phyloP scores from a whole-genome alignment of 495 filamentous ascomycete genomes.

The Hyaloscypha hepaticicola region DNA sequence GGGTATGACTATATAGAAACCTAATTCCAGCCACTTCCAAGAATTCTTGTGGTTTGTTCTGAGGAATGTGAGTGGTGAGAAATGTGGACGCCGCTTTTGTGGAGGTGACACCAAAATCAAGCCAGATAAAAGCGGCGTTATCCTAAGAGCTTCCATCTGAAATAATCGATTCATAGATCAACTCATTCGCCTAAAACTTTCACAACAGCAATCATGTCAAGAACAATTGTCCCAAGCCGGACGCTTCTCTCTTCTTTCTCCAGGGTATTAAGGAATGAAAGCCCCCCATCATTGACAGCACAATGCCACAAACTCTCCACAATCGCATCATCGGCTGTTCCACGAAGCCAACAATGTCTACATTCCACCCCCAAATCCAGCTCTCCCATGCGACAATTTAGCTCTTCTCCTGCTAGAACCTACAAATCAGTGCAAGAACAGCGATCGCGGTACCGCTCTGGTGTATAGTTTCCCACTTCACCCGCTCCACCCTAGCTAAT shows the following conservation, averaged over 20 bases:
- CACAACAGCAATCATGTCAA: constrained; percentile 28
- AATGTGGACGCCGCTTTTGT: not conserved
- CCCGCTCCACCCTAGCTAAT: not conserved
- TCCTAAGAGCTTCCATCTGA: not conserved
- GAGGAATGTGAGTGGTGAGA: constrained; percentile 13
- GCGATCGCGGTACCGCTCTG: constrained; percentile 49
- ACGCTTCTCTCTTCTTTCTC: constrained; percentile 24
- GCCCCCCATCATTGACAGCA: not conserved
- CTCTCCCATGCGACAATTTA: constrained; percentile 8
- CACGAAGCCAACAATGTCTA: constrained; percentile 8
- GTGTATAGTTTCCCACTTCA: constrained; percentile 36
- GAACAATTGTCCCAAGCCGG: constrained; percentile 22
- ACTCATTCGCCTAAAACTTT: not conserved
- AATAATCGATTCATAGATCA: not conserved
- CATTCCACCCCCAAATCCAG: not conserved
- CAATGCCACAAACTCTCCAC: constrained; percentile 17
- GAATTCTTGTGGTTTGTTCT: constrained; percentile 13
- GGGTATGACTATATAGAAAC: not conserved
- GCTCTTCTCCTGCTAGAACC: constrained; percentile 31
- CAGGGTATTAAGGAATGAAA: constrained; percentile 8
- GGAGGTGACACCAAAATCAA: not conserved
- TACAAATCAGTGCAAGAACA: constrained; percentile 57
- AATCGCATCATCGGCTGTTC: not conserved
- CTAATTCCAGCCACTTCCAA: not conserved
- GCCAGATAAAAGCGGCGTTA: not conserved